Evolutionary conservation across 2,329 filamentous ascomycete species (phyloP).

Genomic region (Lasiodiplodia hormozganensis): DNA sequence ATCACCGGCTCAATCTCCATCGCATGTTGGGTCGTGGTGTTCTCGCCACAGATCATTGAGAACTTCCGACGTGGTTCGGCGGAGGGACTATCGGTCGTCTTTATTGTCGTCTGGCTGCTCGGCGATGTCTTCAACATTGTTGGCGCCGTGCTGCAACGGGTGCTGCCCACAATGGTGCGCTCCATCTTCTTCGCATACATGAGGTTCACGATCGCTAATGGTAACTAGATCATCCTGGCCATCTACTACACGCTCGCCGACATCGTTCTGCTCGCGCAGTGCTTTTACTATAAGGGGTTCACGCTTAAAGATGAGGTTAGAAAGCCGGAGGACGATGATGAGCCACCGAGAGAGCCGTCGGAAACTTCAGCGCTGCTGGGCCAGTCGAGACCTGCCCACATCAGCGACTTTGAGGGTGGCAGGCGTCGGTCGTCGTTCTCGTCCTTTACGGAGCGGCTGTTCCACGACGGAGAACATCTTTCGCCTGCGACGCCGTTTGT

Average conservation of each 20-base stretch:
- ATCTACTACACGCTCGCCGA: slow-evolving; percentile 94
- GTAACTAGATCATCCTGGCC: slow-evolving; percentile 76
- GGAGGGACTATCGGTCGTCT: slow-evolving; percentile 87
- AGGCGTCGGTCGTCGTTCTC: slow-evolving; percentile 40
- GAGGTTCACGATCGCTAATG: background rate
- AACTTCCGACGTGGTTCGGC: slow-evolving; percentile 87
- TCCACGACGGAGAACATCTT: slow-evolving; percentile 71
- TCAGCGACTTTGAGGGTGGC: slow-evolving; percentile 39
- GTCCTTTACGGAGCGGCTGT: slow-evolving; percentile 54
- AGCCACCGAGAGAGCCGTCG: slow-evolving; percentile 40
- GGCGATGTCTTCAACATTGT: slow-evolving; percentile 98
- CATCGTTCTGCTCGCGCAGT: slow-evolving; percentile 84
- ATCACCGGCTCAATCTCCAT: slow-evolving; percentile 97
- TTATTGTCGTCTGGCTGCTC: slow-evolving; percentile 89
- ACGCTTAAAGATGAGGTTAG: slow-evolving; percentile 46
- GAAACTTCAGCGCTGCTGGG: slow-evolving; percentile 44
- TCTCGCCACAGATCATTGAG: slow-evolving; percentile 94
- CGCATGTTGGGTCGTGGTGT: slow-evolving; percentile 95
- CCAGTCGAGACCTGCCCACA: slow-evolving; percentile 36
- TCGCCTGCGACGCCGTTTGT: slow-evolving; percentile 85
- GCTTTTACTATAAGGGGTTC: slow-evolving; percentile 95
- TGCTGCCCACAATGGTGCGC: slow-evolving; percentile 86
- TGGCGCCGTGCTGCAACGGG: slow-evolving; percentile 88
- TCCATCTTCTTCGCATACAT: background rate
- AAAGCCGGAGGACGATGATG: slow-evolving; percentile 35